These are phyloP conservation scores for Komagataella phaffii DNA, from an alignment of 805 yeast genomes.

Conservation along the genomic window DNA sequence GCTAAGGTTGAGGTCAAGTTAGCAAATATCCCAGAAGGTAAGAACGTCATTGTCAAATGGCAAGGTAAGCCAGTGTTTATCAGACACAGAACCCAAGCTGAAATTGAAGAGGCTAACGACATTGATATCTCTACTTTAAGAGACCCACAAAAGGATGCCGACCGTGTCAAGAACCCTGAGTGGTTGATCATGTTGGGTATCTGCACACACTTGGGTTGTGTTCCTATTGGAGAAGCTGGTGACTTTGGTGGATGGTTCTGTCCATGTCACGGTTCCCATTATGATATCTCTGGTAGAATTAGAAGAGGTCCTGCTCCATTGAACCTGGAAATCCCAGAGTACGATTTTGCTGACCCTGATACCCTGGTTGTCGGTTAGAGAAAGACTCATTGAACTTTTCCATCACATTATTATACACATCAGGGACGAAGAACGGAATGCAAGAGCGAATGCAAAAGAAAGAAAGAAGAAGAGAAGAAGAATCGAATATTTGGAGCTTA, in stretches of 20 bases:
- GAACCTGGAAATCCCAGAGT: slow-evolving; percentile 92
- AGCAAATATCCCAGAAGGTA: slow-evolving; percentile 90
- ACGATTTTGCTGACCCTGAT: slow-evolving; percentile 70
- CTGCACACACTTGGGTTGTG: slow-evolving; percentile 99
- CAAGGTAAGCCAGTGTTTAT: slow-evolving; percentile 99
- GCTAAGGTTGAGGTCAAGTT: slow-evolving; percentile 98
- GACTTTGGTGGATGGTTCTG: slow-evolving; percentile 99
- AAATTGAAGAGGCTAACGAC: slow-evolving; percentile 86
- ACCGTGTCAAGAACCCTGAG: slow-evolving; percentile 93
- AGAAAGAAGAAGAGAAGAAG: background rate
- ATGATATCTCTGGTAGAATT: slow-evolving; percentile 99
- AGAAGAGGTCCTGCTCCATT: slow-evolving; percentile 99
- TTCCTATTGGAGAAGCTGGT: slow-evolving; percentile 99
- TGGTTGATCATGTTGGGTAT: slow-evolving; percentile 99
- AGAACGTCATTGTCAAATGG: slow-evolving; percentile 98
- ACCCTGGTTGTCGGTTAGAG: slow-evolving; percentile 78
- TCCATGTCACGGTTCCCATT: slow-evolving; percentile 99
- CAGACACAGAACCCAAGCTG: slow-evolving; percentile 93
- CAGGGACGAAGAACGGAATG: background rate
- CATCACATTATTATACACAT: background rate
- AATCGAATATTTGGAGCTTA: background rate
- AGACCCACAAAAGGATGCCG: slow-evolving; percentile 89
- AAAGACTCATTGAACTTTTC: background rate
- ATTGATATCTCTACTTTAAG: slow-evolving; percentile 70
- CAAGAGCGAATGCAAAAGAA: background rate